Evolutionary conservation across 2,329 filamentous ascomycete genomes (phyloP).

Genomic region (Phialemonium atrogriseum): DNA sequence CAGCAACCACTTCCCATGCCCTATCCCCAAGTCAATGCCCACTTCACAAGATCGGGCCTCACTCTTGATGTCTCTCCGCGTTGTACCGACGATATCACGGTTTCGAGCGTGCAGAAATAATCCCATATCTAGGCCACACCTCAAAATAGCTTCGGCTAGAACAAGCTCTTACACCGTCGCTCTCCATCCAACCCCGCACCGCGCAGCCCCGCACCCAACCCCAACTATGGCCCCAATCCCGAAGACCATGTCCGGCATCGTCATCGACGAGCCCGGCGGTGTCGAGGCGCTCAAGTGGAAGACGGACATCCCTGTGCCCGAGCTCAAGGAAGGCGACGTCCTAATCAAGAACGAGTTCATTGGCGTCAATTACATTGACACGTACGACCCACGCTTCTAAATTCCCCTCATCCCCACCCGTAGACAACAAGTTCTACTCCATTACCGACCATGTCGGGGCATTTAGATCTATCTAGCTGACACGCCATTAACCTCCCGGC

Average conservation of each 20-base stretch:
- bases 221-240: constrained; percentile 33
- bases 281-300: constrained; percentile 64
- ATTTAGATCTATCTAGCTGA: too few relatives aligned
- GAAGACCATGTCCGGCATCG: constrained; percentile 63
- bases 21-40: too few relatives aligned
- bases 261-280: constrained; percentile 64
- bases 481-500: too few relatives aligned
- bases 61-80: too few relatives aligned
- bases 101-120: too few relatives aligned
- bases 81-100: too few relatives aligned
- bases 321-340: constrained; percentile 59
- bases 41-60: too few relatives aligned
- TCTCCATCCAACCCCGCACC: background rate
- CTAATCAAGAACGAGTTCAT: constrained; percentile 73
- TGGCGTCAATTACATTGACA: constrained; percentile 88
- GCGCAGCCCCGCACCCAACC: background rate
- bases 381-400: constrained; percentile 26
- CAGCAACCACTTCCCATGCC: too few relatives aligned
- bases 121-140: too few relatives aligned
- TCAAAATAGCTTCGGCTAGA: too few relatives aligned
- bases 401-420: background rate
- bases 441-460: background rate
- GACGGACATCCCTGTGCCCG: constrained; percentile 62
- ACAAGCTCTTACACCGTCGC: too few relatives aligned
- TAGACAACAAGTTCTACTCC: background rate